Conservation (phyloP, 2,329 filamentous ascomycete species). For the Cercospora beticola region DNA sequence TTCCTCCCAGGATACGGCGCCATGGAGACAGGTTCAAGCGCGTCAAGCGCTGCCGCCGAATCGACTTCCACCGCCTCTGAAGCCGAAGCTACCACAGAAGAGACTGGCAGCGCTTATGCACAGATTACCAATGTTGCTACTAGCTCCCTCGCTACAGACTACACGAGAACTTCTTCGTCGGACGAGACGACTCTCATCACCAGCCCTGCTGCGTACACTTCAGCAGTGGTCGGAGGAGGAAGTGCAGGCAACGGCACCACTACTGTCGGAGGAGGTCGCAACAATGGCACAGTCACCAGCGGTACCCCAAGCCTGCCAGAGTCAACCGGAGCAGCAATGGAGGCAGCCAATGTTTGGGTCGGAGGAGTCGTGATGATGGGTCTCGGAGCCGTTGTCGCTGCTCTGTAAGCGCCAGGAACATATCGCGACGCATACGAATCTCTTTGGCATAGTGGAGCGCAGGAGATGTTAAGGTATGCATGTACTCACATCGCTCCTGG, state of each 20-base stretch:
- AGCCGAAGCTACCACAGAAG: not conserved
- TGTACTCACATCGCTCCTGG: not conserved
- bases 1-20: constrained; percentile 45
- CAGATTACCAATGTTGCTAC: not conserved
- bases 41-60: constrained; percentile 4
- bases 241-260: not conserved
- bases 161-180: not conserved
- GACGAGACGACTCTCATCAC: constrained; percentile 3
- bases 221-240: not conserved
- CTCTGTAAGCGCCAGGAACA: constrained; percentile 10
- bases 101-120: not conserved
- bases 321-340: constrained; percentile 19
- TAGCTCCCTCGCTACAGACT: not conserved
- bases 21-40: constrained; percentile 11
- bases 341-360: constrained; percentile 49
- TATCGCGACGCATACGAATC: not conserved
- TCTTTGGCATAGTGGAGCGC: not conserved
- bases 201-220: not conserved
- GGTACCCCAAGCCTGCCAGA: not conserved
- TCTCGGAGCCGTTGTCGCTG: constrained; percentile 31
- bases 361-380: constrained; percentile 41
- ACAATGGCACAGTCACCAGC: not conserved
- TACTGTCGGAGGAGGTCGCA: not conserved
- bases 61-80: not conserved
- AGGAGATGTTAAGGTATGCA: not conserved